Base-by-base conservation (phyloP, 202 grass and related monocot genomes). In the Dendrocalamus latiflorus region DNA sequence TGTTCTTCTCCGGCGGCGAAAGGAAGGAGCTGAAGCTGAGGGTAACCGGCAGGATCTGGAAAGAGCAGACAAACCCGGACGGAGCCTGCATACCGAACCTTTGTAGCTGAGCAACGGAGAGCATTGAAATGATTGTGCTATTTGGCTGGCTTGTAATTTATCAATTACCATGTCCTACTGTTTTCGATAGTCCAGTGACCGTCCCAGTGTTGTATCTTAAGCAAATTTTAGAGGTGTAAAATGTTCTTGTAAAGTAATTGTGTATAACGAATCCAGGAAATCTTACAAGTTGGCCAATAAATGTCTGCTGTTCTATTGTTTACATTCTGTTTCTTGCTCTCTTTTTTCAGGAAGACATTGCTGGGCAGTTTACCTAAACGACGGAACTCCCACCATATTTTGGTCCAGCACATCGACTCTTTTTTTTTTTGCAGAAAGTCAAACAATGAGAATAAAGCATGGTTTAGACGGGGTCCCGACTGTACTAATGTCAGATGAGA, bases 21-120 rank as follows among this genome's bases (percentile, higher is more conserved):
- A 90, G 91, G 74, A 93, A 97, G 75, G 94, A 97, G 58, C 84
- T 97, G 61, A 97, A 93, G 82, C 69, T 97, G 50, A 84, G 94
- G 76, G 89, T 97, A 15, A 94, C 89, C 0, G 91, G 94, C 18
- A 75, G 91, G 41, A 97, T 97, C 65, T 94, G 89, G 91, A 94
- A 97, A 68, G 94, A 97, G 67, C 87, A 97, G 63, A 84, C 79
- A 15, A 92, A 88, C 76, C 83, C 72, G 1, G 92, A 94, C 4
- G 89, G 89, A 12, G 84, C 85, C 71, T 94, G 89, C 67, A n/a
- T n/a, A n/a, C n/a, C n/a, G n/a, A n/a, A n/a, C n/a, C n/a, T n/a
- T n/a, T n/a, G n/a, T n/a, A n/a, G n/a, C n/a, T n/a, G n/a, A n/a
- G n/a, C n/a, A n/a, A n/a, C n/a, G n/a, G n/a, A n/a, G n/a, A n/a